Evolutionary conservation across 1,284 basidiomycete species (phyloP), one percentile per base, ranked within the genome.

Genomic region (Pseudozyma thailandica): DNA sequence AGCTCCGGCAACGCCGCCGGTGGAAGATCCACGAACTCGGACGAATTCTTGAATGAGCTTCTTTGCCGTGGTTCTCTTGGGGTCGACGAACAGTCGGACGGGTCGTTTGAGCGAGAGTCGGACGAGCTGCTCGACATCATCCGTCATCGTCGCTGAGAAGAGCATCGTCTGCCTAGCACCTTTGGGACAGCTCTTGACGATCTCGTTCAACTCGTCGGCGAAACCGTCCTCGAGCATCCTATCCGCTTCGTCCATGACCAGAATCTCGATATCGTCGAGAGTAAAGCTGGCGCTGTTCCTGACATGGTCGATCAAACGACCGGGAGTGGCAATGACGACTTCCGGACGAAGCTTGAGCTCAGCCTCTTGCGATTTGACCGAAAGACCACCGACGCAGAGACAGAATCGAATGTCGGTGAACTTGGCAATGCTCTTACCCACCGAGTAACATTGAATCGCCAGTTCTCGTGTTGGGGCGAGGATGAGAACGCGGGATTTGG

Each of bases 191-290:
- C 91, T 88, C 84, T 98, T 95, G 52, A 99, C 86, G 75, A 99
- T 98, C 83, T 93, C 96, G 43, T 92, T 93, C 45, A 99, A 85
- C 82, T 96, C 94, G n/a, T 88, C 89, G 83, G 98, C 95, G 84
- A 98, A 98, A 12, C 96, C 96, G 21, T 98, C 89, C 80, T 96
- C 90, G 59, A 98, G 92, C 95, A 98, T 98, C 45, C 94, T 88
- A 84, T 99, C 95, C 16, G 96, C 96, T 86, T 99, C 95, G 84
- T 98, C 96, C 93, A 98, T 95, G 74, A 98, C 94, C 50, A 98
- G 89, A 81, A 98, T 98, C 85, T 98, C 95, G 65, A 98, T 90
- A 2, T 92, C 90, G 69, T 97, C 94, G 31, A 99, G 88, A 3
- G 90, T 91, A 85, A 98, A 98, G 6, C 91, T 90, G 4, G 91